These are phyloP conservation scores for Ceratocystis ficicola DNA, from an alignment of 2,329 filamentous ascomycete genomes.

Conservation along the genomic window DNA sequence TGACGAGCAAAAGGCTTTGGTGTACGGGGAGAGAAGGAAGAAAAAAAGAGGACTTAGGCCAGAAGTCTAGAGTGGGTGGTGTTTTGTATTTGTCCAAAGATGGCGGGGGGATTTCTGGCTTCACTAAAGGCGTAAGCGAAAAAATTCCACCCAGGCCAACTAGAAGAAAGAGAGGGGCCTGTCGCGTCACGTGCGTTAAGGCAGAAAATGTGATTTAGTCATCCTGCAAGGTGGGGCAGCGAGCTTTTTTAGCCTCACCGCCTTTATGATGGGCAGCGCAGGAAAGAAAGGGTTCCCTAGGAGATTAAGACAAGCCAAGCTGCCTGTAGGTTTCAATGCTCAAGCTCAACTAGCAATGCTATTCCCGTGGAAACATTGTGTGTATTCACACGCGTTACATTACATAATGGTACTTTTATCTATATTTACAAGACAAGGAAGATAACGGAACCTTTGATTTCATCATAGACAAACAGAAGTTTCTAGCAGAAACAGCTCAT, in stretches of 20 bases:
- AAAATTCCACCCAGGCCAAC: constrained; percentile 18
- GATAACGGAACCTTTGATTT: too few species aligned
- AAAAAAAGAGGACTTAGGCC: constrained; percentile 22
- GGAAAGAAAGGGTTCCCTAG: constrained; percentile 6
- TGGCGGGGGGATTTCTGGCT: constrained; percentile 21
- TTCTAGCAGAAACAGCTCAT: not conserved
- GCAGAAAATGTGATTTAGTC: constrained; percentile 20
- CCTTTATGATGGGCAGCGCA: constrained; percentile 6
- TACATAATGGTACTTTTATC: not conserved
- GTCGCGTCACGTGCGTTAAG: constrained; percentile 20
- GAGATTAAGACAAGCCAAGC: constrained; percentile 12
- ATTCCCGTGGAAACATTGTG: constrained; percentile 5
- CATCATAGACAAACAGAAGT: too few species aligned
- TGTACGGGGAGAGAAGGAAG: constrained; percentile 19
- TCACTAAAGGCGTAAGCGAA: constrained; percentile 20
- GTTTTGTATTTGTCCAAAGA: constrained; percentile 22
- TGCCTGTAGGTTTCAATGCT: constrained; percentile 1
- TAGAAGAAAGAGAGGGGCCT: constrained; percentile 17
- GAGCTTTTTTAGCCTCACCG: constrained; percentile 9
- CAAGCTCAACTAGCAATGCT: not conserved
- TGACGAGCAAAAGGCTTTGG: constrained; percentile 21
- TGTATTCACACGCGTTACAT: not conserved
- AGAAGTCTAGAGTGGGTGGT: constrained; percentile 21
- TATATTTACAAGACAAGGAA: too few species aligned
- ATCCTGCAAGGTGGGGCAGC: constrained; percentile 17